These are phyloP conservation scores for Rhodotorula sp. DNA, from an alignment of 1,284 basidiomycete genomes.

Conservation along the genomic window DNA sequence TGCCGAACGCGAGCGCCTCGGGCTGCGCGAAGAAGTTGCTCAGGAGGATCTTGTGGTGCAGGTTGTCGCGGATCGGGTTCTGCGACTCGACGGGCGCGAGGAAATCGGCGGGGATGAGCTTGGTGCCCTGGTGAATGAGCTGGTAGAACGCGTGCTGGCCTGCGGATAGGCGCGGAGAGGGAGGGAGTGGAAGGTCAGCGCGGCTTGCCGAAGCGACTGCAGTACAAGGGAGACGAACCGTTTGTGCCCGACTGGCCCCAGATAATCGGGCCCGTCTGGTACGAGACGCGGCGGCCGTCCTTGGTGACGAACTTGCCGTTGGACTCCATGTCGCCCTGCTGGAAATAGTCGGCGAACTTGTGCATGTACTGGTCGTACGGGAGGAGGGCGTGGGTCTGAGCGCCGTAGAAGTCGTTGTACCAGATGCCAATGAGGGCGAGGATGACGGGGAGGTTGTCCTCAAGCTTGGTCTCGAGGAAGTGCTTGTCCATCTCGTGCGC, in stretches of 20 bases:
- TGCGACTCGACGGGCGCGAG: conserved; percentile 90
- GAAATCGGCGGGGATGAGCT: conserved; percentile 67
- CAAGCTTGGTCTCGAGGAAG: conserved; percentile 83
- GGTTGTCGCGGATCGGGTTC: conserved; percentile 81
- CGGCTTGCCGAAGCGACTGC: too few species aligned
- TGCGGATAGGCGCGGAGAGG: neutral
- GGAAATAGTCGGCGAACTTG: conserved; percentile 99
- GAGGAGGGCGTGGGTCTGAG: conserved; percentile 91
- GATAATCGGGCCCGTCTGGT: conserved; percentile 98
- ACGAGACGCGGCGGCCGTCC: conserved; percentile 84
- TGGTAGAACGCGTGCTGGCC: conserved; percentile 95
- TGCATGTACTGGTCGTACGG: conserved; percentile 99
- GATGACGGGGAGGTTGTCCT: conserved; percentile 89
- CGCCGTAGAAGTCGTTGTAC: conserved; percentile 98
- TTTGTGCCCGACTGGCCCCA: conserved; percentile 99
- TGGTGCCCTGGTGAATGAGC: conserved; percentile 49
- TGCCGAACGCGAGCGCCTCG: conserved; percentile 89
- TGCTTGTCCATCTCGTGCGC: conserved; percentile 98
- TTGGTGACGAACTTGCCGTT: conserved; percentile 98
- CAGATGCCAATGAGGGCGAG: conserved; percentile 91
- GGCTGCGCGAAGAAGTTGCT: conserved; percentile 92
- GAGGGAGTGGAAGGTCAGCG: neutral
- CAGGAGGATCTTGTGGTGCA: conserved; percentile 95
- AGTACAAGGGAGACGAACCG: conserved; percentile 50
- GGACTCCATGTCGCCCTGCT: conserved; percentile 99